Evolutionary conservation across 257 asterid species (phyloP), one percentile per base, ranked within the genome.

Genomic region (Paraleonurus japonicus): DNA sequence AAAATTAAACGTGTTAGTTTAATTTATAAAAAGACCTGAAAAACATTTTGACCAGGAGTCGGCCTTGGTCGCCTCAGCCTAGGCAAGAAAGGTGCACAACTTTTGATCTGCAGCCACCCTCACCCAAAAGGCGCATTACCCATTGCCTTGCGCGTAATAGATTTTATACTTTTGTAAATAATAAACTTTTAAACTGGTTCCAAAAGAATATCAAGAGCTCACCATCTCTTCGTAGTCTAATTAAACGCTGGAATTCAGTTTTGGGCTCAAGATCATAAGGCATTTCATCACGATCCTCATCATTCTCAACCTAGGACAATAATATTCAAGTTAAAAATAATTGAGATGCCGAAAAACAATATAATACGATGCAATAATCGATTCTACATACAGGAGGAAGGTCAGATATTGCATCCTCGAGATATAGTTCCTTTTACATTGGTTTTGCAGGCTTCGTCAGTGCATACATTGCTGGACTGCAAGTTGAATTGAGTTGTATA

Each of bases 361-460:
- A 12, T 28, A 45, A 39, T 2, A 19, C 7, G 22, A 43, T 22
- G 57, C 57, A 30, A 64, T 10, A 26, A 0, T 30, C 20, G n/a
- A 80, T 37, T 32, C 4, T 32, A 67, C 90, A 50, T 71, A 92
- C 97, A 6, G 8, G 68, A 23, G 98, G 98, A 16, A 90, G 96
- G 79, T 90, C 97, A 5, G 92, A 86, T 43, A 92, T 82, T 4
- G 96, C 95, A 86, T 90, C 96, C 1, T 73, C 84, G 16, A 93
- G 95, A 55, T 79, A 72, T 53, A 93, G 85, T n/a, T 53, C 89
- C 19, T 48, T 76, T 71, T 13, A 93, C 74, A 5, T 78, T 43
- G n/a, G 28, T 47, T 30, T 62, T 17, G 11, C 0, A 1, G 8
- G 79, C 88, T 75, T 80, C 88, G 0, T 87, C 95, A 53, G 78